These are phyloP conservation scores for Saccharomycopsis sp. DNA, from an alignment of 805 yeast species.

Conservation along the genomic window DNA sequence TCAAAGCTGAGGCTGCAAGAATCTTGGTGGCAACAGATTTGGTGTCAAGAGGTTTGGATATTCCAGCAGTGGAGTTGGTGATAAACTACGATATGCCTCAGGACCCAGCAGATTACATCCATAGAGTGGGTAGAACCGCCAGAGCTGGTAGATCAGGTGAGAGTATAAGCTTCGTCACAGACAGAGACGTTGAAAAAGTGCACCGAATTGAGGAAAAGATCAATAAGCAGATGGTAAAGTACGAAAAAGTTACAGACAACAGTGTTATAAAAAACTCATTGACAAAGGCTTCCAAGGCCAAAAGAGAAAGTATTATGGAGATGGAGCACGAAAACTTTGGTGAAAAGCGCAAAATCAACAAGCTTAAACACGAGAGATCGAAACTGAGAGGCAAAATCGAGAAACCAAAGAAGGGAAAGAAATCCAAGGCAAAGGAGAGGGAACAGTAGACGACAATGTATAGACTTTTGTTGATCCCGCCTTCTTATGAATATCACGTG, in stretches of 20 bases:
- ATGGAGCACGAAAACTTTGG: slow-evolving; percentile 92
- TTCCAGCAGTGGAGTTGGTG: slow-evolving; percentile 85
- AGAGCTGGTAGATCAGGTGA: slow-evolving; percentile 93
- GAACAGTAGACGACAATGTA: too few relatives aligned
- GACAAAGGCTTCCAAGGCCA: slow-evolving; percentile 66
- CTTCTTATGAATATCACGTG: too few relatives aligned
- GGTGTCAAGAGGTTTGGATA: slow-evolving; percentile 95
- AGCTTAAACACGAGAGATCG: slow-evolving; percentile 26
- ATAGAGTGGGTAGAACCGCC: slow-evolving; percentile 97
- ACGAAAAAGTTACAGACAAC: slow-evolving; percentile 64
- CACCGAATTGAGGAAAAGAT: slow-evolving; percentile 82
- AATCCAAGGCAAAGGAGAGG: not conserved
- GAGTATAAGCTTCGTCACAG: slow-evolving; percentile 73
- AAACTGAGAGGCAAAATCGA: not conserved
- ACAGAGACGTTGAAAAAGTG: slow-evolving; percentile 73
- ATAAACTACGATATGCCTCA: slow-evolving; percentile 90
- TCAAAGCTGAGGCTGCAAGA: slow-evolving; percentile 90
- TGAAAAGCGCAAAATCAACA: slow-evolving; percentile 49
- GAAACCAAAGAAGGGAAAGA: not conserved
- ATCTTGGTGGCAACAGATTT: slow-evolving; percentile 94
- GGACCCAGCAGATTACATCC: slow-evolving; percentile 93
- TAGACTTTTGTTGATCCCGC: too few relatives aligned
- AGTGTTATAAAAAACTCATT: slow-evolving; percentile 66
- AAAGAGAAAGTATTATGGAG: slow-evolving; percentile 83
- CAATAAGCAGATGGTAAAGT: slow-evolving; percentile 68